Percentiles rank a stretch among this genome's conserved stretches.
Evolutionary conservation across 106 monocot genomes (phyloP).

Genomic region (Dendrobium nobile): DNA sequence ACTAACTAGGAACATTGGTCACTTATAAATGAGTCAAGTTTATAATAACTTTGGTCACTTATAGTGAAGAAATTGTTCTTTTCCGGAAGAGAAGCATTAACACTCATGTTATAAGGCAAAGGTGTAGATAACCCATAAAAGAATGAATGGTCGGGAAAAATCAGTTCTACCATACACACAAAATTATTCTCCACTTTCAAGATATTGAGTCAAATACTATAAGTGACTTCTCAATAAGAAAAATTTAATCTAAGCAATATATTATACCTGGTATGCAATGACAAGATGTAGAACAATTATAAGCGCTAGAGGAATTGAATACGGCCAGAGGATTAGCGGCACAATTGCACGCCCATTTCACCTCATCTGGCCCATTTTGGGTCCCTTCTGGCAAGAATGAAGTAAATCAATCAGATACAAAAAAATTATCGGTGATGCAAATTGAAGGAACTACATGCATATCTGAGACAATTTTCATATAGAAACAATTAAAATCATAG

Average conservation of each 20-base stretch:
- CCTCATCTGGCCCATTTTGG: background rate
- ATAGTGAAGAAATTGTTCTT: no score
- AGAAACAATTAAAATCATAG: background rate
- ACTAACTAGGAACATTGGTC: no score
- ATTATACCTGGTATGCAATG: slow-evolving; percentile 6
- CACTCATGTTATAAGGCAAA: no score
- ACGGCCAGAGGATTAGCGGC: slow-evolving; percentile 1
- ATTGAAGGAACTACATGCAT: background rate
- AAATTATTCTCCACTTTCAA: background rate
- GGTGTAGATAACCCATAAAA: background rate
- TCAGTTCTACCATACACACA: background rate
- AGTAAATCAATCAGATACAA: background rate
- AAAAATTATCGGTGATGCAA: background rate
- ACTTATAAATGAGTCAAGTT: no score
- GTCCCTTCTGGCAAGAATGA: background rate
- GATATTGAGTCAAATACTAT: background rate
- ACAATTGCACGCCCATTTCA: slow-evolving; percentile 7
- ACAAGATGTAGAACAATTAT: slow-evolving; percentile 10
- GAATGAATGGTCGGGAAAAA: background rate
- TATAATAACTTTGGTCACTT: no score
- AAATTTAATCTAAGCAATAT: background rate
- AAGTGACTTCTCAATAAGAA: background rate
- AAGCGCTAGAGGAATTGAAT: background rate
- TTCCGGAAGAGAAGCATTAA: no score
- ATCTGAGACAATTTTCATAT: background rate